Evolutionary conservation across 257 asterid genomes (phyloP).

Genomic region (Vinca minor): DNA sequence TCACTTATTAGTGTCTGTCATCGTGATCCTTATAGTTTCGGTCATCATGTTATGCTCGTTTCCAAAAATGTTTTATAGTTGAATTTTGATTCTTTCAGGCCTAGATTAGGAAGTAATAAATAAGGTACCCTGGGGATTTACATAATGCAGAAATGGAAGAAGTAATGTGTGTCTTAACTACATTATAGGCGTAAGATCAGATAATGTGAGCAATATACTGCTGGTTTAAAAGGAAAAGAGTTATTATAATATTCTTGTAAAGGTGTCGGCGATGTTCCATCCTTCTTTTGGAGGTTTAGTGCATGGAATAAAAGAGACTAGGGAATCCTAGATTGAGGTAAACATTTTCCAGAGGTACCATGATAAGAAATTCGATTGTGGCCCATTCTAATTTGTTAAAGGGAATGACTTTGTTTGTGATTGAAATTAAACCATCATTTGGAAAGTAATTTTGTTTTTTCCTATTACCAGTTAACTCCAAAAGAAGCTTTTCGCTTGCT

Average conservation of each 20-base stretch:
- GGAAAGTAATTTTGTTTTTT: constrained; percentile 8
- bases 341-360: background rate
- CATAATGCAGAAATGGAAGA: background rate
- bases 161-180: background rate
- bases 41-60: background rate
- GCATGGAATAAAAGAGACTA: background rate
- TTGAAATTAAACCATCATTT: background rate
- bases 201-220: background rate
- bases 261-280: background rate
- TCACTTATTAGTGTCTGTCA: background rate
- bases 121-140: background rate
- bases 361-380: background rate
- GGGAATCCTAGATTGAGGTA: background rate
- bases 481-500: constrained; percentile 83
- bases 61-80: background rate
- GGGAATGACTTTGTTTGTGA: background rate
- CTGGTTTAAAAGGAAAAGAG: background rate
- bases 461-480: constrained; percentile 67
- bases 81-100: background rate
- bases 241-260: background rate
- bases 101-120: background rate
- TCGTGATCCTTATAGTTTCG: background rate
- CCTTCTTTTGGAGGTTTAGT: background rate
- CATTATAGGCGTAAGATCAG: too few relatives aligned
- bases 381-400: background rate